Conservation (phyloP, 768 basidiomycete genomes). For the Lactarius trivialis region DNA sequence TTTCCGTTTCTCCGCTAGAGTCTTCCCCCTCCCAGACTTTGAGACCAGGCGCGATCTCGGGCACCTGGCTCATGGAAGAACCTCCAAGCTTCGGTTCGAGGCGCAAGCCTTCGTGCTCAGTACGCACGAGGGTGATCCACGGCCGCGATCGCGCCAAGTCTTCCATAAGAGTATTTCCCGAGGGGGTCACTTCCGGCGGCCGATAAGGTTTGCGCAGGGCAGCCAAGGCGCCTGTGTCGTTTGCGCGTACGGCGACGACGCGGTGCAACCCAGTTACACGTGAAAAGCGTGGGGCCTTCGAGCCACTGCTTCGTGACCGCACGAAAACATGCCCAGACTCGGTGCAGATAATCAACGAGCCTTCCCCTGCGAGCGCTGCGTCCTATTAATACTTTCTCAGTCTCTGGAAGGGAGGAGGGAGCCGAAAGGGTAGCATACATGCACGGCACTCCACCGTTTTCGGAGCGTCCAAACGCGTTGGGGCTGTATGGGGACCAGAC, state of each 20-base stretch:
- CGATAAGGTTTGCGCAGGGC: slow-evolving; percentile 72
- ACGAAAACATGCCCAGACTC: slow-evolving; percentile 92
- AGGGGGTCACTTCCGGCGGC: slow-evolving; percentile 47
- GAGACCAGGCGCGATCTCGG: not conserved
- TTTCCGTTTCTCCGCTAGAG: slow-evolving; percentile 34
- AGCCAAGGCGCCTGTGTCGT: slow-evolving; percentile 78
- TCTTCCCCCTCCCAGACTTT: slow-evolving; percentile 14
- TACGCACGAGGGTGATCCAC: slow-evolving; percentile 32
- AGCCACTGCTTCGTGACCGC: slow-evolving; percentile 49
- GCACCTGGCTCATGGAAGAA: not conserved
- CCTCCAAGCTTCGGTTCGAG: slow-evolving; percentile 9
- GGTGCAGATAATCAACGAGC: slow-evolving; percentile 86
- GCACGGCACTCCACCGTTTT: slow-evolving; percentile 80
- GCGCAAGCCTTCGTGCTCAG: slow-evolving; percentile 21
- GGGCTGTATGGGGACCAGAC: slow-evolving; percentile 51
- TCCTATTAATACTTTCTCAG: slow-evolving; percentile 45
- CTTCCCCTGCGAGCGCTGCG: slow-evolving; percentile 82
- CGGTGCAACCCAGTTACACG: slow-evolving; percentile 79
- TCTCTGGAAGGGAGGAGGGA: not conserved
- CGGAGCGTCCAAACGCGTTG: slow-evolving; percentile 88
- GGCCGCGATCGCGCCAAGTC: slow-evolving; percentile 67
- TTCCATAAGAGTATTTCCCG: slow-evolving; percentile 51
- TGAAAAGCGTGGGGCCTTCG: slow-evolving; percentile 68
- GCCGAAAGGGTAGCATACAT: slow-evolving; percentile 36
- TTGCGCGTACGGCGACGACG: slow-evolving; percentile 77